Evolutionary conservation across 257 asterid species (phyloP).

Genomic region (Scutellaria barbata): DNA sequence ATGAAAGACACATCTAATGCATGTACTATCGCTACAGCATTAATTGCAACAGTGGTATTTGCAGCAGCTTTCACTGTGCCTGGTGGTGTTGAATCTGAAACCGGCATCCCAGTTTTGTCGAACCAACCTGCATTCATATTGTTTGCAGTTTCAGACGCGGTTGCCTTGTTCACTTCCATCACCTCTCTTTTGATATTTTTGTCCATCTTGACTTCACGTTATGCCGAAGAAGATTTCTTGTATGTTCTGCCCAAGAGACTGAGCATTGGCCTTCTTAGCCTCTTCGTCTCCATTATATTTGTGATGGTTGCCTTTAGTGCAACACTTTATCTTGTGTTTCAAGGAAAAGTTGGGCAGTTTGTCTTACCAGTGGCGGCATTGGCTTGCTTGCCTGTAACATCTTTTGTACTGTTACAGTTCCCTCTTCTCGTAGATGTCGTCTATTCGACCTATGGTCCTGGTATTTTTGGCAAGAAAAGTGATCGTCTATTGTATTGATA

Average conservation of each 20-base stretch:
- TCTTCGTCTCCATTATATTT: slow-evolving; percentile 6
- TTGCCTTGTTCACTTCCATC: slow-evolving; percentile 30
- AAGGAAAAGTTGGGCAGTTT: not conserved
- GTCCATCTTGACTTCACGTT: slow-evolving; percentile 28
- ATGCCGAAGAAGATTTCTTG: slow-evolving; percentile 20
- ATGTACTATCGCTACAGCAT: slow-evolving; percentile 33
- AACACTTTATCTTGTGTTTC: not conserved
- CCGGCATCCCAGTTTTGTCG: slow-evolving; percentile 19
- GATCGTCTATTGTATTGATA: not conserved
- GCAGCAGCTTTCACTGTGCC: slow-evolving; percentile 28
- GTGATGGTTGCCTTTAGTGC: slow-evolving; percentile 8
- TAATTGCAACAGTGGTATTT: slow-evolving; percentile 38
- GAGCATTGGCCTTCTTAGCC: slow-evolving; percentile 21
- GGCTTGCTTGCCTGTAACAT: not conserved
- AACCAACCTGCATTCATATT: not conserved
- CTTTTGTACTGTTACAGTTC: slow-evolving; percentile 22
- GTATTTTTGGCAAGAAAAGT: slow-evolving; percentile 22
- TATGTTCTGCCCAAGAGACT: slow-evolving; percentile 27
- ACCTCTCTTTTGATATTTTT: slow-evolving; percentile 33
- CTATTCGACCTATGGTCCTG: slow-evolving; percentile 25
- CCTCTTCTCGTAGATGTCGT: slow-evolving; percentile 22
- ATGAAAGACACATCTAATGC: slow-evolving; percentile 42
- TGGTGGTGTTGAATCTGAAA: not conserved
- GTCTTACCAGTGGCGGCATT: not conserved
- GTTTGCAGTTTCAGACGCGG: slow-evolving; percentile 7